A percentile compares a stretch with the other conserved stretches of the same genome.
phyloP scores from a whole-genome alignment of 2,329 filamentous ascomycete genomes.

The Beauveria pseudobassiana region DNA sequence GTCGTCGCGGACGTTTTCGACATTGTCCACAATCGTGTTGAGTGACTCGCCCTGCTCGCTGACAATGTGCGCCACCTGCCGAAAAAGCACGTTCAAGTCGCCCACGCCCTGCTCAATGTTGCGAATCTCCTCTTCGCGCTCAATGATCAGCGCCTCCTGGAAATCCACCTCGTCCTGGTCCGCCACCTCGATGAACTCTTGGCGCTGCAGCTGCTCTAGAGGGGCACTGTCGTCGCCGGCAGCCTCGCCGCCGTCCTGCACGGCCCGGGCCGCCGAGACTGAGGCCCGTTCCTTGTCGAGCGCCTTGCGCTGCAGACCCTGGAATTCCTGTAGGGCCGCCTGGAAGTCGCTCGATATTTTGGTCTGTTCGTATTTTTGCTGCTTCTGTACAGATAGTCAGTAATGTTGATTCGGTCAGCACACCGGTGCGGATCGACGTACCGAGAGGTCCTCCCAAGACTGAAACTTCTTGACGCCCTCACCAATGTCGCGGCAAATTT shows the following conservation, averaged over 20 bases:
- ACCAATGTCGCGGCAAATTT: constrained; percentile 83
- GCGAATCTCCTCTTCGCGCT: constrained; percentile 93
- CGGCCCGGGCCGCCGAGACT: constrained; percentile 72
- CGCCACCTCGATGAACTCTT: constrained; percentile 72
- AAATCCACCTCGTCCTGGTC: constrained; percentile 95
- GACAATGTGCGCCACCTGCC: constrained; percentile 97
- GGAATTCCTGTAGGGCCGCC: constrained; percentile 81
- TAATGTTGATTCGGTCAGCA: neutral
- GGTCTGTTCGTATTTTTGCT: constrained; percentile 93
- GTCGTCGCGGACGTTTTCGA: constrained; percentile 73
- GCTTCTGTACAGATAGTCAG: constrained; percentile 51
- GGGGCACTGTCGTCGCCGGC: constrained; percentile 24
- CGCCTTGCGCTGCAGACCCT: constrained; percentile 79
- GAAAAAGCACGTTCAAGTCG: constrained; percentile 92
- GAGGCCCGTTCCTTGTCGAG: constrained; percentile 90
- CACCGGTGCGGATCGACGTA: constrained; percentile 28
- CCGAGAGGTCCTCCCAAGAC: constrained; percentile 75
- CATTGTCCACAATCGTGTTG: constrained; percentile 81
- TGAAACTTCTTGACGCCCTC: constrained; percentile 92
- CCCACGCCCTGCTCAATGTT: constrained; percentile 96
- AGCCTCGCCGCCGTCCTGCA: constrained; percentile 55
- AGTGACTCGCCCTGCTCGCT: constrained; percentile 86
- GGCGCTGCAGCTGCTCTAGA: constrained; percentile 49
- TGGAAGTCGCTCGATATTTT: constrained; percentile 94
- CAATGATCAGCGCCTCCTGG: constrained; percentile 89